These are phyloP conservation scores for Paramyrothecium roridum DNA, from an alignment of 2,329 filamentous ascomycete genomes.

Conservation along the genomic window DNA sequence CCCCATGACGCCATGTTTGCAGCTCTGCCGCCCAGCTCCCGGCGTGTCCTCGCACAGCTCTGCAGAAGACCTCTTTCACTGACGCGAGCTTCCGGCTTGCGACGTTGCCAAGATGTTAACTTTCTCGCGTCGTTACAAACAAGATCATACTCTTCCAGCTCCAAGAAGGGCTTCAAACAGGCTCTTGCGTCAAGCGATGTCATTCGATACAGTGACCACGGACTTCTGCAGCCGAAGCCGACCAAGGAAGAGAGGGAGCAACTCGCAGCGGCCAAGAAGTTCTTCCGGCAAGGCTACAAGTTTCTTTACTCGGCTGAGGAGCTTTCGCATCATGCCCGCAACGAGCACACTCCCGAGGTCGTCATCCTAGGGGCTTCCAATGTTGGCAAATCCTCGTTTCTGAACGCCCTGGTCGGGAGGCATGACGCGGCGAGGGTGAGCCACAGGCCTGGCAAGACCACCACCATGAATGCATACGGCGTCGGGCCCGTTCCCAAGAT, in stretches of 20 bases:
- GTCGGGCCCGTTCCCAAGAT: constrained; percentile 40
- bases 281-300: constrained; percentile 24
- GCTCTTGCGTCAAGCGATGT: not conserved
- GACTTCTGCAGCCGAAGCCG: constrained; percentile 7
- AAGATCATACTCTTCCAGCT: not conserved
- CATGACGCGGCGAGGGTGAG: constrained; percentile 45
- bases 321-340: constrained; percentile 47
- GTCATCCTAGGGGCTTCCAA: constrained; percentile 85
- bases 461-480: constrained; percentile 53
- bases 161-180: not conserved
- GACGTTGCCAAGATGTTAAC: too few relatives aligned
- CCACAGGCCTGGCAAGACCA: constrained; percentile 48
- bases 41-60: too few relatives aligned
- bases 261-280: constrained; percentile 22
- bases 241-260: constrained; percentile 17
- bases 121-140: not conserved
- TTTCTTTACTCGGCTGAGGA: constrained; percentile 49
- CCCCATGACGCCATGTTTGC: too few relatives aligned
- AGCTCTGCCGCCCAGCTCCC: too few relatives aligned
- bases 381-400: constrained; percentile 83
- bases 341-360: constrained; percentile 56
- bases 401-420: constrained; percentile 71
- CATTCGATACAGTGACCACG: constrained; percentile 1
- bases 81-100: too few relatives aligned
- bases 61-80: too few relatives aligned